Conservation (phyloP, 2,329 filamentous ascomycete species). For the Neonectria faginata region DNA sequence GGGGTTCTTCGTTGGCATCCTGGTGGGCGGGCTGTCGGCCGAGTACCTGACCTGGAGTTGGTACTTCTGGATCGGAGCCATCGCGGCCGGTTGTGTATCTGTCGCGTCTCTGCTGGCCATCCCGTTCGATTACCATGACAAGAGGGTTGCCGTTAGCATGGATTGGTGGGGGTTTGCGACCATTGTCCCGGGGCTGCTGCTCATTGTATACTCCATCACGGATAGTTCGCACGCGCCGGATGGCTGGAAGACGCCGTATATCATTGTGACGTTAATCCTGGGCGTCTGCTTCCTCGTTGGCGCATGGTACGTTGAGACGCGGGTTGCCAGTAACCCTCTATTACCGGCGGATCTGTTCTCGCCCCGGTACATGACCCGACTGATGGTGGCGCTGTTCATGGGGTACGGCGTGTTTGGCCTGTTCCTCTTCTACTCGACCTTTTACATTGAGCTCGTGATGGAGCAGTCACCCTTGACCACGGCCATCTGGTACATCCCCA, state of each 20-base stretch:
- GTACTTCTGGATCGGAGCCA: constrained; percentile 76
- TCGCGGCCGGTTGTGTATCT: constrained; percentile 59
- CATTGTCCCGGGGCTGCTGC: constrained; percentile 67
- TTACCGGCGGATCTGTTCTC: constrained; percentile 72
- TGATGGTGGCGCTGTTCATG: constrained; percentile 65
- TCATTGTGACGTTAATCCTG: constrained; percentile 68
- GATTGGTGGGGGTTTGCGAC: constrained; percentile 69
- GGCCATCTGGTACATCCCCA: constrained; percentile 69
- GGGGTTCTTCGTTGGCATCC: constrained; percentile 74
- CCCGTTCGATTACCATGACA: constrained; percentile 50
- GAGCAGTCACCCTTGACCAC: constrained; percentile 64
- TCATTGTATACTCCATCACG: constrained; percentile 76
- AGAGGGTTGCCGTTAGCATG: constrained; percentile 56
- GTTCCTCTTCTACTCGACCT: constrained; percentile 72
- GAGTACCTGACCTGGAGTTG: constrained; percentile 73
- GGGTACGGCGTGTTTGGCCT: constrained; percentile 67
- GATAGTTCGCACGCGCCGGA: constrained; percentile 71
- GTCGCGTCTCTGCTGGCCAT: constrained; percentile 57
- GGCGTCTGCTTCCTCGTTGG: constrained; percentile 64
- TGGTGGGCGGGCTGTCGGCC: constrained; percentile 71
- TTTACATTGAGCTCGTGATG: constrained; percentile 70
- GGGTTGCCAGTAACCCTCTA: constrained; percentile 69
- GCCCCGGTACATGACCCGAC: constrained; percentile 67
- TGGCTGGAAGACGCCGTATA: constrained; percentile 74
- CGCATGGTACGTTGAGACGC: constrained; percentile 73